Percentiles rank a stretch among this genome's conserved stretches.
Conservation (phyloP, 2,329 filamentous ascomycete species). For the Alternaria sp. region DNA sequence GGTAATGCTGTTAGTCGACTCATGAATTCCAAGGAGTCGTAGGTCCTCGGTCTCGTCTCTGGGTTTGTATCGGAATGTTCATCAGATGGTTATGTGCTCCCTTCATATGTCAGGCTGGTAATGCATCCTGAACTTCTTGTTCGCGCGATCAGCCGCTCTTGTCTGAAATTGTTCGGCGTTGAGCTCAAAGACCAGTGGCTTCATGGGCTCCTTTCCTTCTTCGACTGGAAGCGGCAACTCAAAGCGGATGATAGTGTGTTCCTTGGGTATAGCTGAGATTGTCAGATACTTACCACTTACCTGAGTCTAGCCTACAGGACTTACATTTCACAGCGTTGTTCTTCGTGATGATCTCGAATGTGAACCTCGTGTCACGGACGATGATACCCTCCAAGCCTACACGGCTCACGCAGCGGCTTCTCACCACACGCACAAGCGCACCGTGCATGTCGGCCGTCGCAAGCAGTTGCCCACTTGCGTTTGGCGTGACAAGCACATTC, state of each 20-base stretch:
- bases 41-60: background rate
- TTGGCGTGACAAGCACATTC: slow-evolving; percentile 60
- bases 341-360: slow-evolving; percentile 81
- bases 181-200: slow-evolving; percentile 77
- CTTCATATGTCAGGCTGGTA: slow-evolving; percentile 75
- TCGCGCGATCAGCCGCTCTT: slow-evolving; percentile 82
- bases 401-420: slow-evolving; percentile 78
- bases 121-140: slow-evolving; percentile 89
- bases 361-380: slow-evolving; percentile 84
- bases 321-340: slow-evolving; percentile 72
- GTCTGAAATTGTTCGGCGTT: slow-evolving; percentile 87
- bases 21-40: background rate
- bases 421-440: slow-evolving; percentile 79
- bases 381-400: slow-evolving; percentile 88
- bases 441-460: slow-evolving; percentile 91
- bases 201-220: slow-evolving; percentile 33
- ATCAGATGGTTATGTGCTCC: background rate
- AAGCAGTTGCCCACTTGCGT: slow-evolving; percentile 72
- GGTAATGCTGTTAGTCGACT: too few species aligned
- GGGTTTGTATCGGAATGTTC: background rate
- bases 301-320: slow-evolving; percentile 22
- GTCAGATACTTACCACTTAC: slow-evolving; percentile 21
- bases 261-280: slow-evolving; percentile 75
- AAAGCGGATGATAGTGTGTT: slow-evolving; percentile 84
- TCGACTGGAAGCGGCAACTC: slow-evolving; percentile 62